Base-by-base conservation (phyloP, 192 early-diverging fungal species). In the Gryganskiella cystojenkinii region DNA sequence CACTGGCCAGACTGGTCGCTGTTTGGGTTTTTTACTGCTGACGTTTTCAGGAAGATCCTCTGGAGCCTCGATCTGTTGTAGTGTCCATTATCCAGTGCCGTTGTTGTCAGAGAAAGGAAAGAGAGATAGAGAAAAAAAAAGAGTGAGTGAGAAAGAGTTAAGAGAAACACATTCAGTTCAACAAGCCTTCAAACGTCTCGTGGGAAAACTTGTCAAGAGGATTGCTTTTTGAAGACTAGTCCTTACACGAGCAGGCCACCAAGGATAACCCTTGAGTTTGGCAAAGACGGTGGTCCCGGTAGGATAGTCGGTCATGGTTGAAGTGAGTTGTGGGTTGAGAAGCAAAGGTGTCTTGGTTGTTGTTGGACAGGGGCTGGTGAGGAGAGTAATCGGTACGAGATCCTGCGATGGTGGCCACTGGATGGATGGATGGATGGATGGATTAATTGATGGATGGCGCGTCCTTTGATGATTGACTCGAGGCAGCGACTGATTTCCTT, bases 181-280 rank as follows among this genome's bases (percentile, higher is more conserved):
- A n/a, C n/a, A n/a, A n/a, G n/a, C n/a, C n/a, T n/a, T 30, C 14
- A 14, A 19, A 19, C 15, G 52, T 40, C 28, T 54, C 28, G 24
- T 14, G 52, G 4, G 9, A 27, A 25, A 20, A n/a, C 33, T 54
- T 54, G 28, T 31, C 34, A 35, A 34, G 34, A n/a, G n/a, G n/a
- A n/a, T n/a, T n/a, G n/a, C n/a, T n/a, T n/a, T n/a, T n/a, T n/a
- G n/a, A n/a, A 17, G 1, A 3, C 19, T 7, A 22, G 33, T 35
- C 47, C 82, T 86, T 83, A 86, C 88, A 63, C 82, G 75, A 50
- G 88, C 88, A 4, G 88, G 88, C 86, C 88, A 88, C 88, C 88
- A 87, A 33, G 86, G 86, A 52, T 82, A 87, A 3, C 88, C 88
- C 52, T 85, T 86, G 42, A 87, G 68, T 53, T 89, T 88, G 53